Evolutionary conservation across 257 asterid species (phyloP), one percentile per base, ranked within the genome.

Genomic region (Anisodus tanguticus): DNA sequence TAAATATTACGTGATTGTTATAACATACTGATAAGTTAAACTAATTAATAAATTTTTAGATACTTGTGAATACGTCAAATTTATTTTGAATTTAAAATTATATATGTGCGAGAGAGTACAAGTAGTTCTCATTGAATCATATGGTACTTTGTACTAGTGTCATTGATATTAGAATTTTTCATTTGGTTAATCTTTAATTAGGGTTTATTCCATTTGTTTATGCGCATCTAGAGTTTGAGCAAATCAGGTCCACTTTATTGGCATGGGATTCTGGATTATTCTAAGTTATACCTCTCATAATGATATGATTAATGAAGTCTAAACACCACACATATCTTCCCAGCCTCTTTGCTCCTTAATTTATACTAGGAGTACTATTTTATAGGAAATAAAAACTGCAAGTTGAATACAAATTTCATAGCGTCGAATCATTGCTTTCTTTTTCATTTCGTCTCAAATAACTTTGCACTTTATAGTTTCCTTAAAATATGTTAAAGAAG

Each of bases 151-250:
- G 78, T 72, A 49, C 45, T 70, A 45, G 41, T 72, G 16, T 5
- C 37, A 19, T 49, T 22, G 57, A 8, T 79, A 51, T 16, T 60
- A 39, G 6, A 55, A 49, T 37, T 7, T 77, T 37, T 68, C 62
- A 84, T 64, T 88, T 62, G 62, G 35, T 53, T 84, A 78, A 31
- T 35, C n/a, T 80, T 8, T 51, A 51, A 6, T 6, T 15, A 26
- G 22, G 86, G 86, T 85, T 85, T 84, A 60, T 84, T 57, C 88
- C 59, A 58, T 19, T 85, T 69, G 53, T 67, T 68, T 70, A 81
- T 87, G 85, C 89, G 83, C 78, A 81, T 85, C 84, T 53, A 77
- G 7, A 74, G 16, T 82, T 2, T 13, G 17, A 19, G 5, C 41
- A 26, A 31, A 79, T 54, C 72, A 22, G 81, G 86, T 85, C 82